phyloP scores from a whole-genome alignment of 371 early-diverging fungal species.

The Mucor circinelloides region DNA sequence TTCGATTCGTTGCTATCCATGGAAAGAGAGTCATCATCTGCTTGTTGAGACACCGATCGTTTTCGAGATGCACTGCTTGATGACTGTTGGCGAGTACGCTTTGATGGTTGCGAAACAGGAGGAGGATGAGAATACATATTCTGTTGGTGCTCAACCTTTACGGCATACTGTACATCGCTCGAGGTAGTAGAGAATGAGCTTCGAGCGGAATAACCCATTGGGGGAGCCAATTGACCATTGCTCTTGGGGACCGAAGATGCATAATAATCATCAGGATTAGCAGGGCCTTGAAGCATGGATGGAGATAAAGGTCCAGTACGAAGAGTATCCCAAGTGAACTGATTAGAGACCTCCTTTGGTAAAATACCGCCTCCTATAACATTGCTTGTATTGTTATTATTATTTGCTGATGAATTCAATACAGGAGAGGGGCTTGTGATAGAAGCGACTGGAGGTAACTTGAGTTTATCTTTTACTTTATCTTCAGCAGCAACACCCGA shows the following conservation, averaged over 20 bases:
- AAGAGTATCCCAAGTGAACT: constrained; percentile 67
- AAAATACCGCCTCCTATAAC: constrained; percentile 42
- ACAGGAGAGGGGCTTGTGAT: constrained; percentile 46
- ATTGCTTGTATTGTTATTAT: constrained; percentile 32
- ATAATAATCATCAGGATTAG: constrained; percentile 45
- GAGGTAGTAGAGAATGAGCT: constrained; percentile 8
- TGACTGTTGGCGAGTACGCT: neutral
- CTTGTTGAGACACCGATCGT: constrained; percentile 7
- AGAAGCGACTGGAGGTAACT: constrained; percentile 46
- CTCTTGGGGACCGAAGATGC: neutral
- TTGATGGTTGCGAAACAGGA: neutral
- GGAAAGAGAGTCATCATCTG: constrained; percentile 19
- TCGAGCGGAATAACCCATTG: neutral
- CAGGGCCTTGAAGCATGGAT: constrained; percentile 75
- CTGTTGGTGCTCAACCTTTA: constrained; percentile 7
- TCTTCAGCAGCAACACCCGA: constrained; percentile 41
- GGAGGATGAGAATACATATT: neutral
- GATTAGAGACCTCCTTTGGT: constrained; percentile 49
- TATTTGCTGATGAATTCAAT: neutral
- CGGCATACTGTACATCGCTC: constrained; percentile 6
- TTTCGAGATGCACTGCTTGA: constrained; percentile 8
- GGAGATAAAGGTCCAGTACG: constrained; percentile 79
- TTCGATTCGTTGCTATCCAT: constrained; percentile 22
- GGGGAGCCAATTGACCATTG: neutral
- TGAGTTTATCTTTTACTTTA: constrained; percentile 23